Evolutionary conservation across 768 basidiomycete genomes (phyloP).

Genomic region (Tubosaeta sp.): DNA sequence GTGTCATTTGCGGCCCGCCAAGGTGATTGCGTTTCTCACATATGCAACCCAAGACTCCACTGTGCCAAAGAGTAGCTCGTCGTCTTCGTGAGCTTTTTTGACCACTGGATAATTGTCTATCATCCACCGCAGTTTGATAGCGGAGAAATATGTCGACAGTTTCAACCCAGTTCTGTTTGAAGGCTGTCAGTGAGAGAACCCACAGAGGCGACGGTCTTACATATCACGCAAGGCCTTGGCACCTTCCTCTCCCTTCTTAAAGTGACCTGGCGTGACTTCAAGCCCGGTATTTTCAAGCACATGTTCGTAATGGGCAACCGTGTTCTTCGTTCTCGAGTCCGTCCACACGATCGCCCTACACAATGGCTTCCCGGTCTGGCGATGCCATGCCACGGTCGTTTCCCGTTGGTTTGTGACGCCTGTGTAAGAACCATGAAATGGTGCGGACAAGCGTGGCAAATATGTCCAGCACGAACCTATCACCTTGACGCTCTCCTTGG

Average conservation of each 20-base stretch:
- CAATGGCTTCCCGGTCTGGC: conserved; percentile 82
- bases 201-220: conserved; percentile 39
- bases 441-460: background rate
- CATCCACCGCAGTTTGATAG: conserved; percentile 96
- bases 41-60: conserved; percentile 97
- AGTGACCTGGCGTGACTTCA: conserved; percentile 58
- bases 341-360: conserved; percentile 95
- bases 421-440: conserved; percentile 22
- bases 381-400: conserved; percentile 91
- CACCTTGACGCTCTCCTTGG: conserved; percentile 78
- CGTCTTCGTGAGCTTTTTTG: conserved; percentile 68
- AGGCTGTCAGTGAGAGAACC: background rate
- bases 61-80: conserved; percentile 87
- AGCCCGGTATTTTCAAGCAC: conserved; percentile 72
- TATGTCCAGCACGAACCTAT: conserved; percentile 60
- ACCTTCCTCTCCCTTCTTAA: conserved; percentile 70
- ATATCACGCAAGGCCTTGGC: conserved; percentile 60
- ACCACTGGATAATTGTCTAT: conserved; percentile 81
- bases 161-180: conserved; percentile 76
- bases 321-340: conserved; percentile 86
- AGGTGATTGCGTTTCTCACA: conserved; percentile 39
- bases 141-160: conserved; percentile 98
- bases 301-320: conserved; percentile 75
- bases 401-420: conserved; percentile 98
- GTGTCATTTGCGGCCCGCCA: background rate